Evolutionary conservation across 1,139 yeast genomes (phyloP).

Genomic region (Debaryomycetaceae sp.): DNA sequence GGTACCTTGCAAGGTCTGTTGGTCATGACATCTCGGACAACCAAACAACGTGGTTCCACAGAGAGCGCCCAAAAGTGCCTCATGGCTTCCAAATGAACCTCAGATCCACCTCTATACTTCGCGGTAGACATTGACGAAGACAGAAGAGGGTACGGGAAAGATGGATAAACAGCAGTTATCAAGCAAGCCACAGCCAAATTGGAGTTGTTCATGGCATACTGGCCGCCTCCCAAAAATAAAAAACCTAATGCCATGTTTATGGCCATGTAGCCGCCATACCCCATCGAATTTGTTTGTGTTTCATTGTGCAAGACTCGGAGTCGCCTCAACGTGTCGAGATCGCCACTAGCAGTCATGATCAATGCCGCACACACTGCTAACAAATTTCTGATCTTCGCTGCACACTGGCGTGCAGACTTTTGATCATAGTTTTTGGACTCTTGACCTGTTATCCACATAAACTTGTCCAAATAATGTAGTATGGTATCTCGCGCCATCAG

Average conservation of each 20-base stretch:
- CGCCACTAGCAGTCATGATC: slow-evolving; percentile 92
- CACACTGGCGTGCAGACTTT: slow-evolving; percentile 52
- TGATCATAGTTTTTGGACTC: slow-evolving; percentile 55
- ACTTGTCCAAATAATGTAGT: slow-evolving; percentile 57
- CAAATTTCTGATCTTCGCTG: slow-evolving; percentile 55
- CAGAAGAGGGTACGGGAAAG: slow-evolving; percentile 43
- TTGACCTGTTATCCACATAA: slow-evolving; percentile 50
- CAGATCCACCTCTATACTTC: slow-evolving; percentile 35
- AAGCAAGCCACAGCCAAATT: slow-evolving; percentile 71
- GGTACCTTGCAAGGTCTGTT: slow-evolving; percentile 50
- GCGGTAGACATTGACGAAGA: slow-evolving; percentile 14
- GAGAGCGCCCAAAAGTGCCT: slow-evolving; percentile 91
- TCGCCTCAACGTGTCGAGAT: slow-evolving; percentile 69
- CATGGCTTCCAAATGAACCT: slow-evolving; percentile 76
- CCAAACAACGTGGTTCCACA: slow-evolving; percentile 74
- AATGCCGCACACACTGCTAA: slow-evolving; percentile 63
- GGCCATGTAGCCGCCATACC: slow-evolving; percentile 75
- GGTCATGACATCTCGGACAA: slow-evolving; percentile 65
- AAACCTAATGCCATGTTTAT: slow-evolving; percentile 83
- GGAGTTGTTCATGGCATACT: slow-evolving; percentile 67
- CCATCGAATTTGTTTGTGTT: slow-evolving; percentile 36
- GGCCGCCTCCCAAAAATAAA: slow-evolving; percentile 88
- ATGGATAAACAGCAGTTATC: slow-evolving; percentile 70
- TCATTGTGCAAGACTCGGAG: slow-evolving; percentile 65
- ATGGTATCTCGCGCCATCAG: slow-evolving; percentile 52